Base-by-base conservation (phyloP, 768 basidiomycete genomes). In the Podaxis sp. region DNA sequence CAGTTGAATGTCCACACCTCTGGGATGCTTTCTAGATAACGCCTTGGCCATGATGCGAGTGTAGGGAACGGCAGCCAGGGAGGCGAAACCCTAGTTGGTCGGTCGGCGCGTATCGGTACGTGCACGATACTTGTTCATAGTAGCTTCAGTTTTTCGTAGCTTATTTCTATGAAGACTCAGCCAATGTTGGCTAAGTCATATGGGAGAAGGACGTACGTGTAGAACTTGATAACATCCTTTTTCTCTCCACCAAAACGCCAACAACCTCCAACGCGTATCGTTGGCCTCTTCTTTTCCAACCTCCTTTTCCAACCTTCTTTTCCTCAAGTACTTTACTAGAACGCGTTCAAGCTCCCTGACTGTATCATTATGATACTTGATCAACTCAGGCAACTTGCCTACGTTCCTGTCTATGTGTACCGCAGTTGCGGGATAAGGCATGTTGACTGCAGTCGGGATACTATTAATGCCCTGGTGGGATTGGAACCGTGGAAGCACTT, bases 71-170 rank as follows among this genome's bases (percentile, higher is more conserved):
- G 87, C 80, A 36, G 82, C 85, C 77, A 90, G 82, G 3, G 87
- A 89, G 0, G 87, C 89, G 69, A 92, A 91, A 0, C 90, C 90
- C 71, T 88, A 91, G 65, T 77, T 87, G 73, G 90, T 89, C 1
- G 89, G 77, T 72, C 79, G 83, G 58, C 76, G 82, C 21, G 71
- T 74, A 67, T 80, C 81, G 61, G 85, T 83, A 62, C 85, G 80
- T 27, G 76, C 73, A 5, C 91, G 84, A 64, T 82, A 83, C 53
- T 83, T 76, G 57, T 86, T 81, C 5, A 87, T 80, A 0, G 82
- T 79, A 5, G 74, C 73, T 65, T 89, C 86, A 6, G 84, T 82
- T 16, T 79, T 78, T 47, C 69, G 67, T 16, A 76, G 63, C 42
- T 72, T 71, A 11, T 66, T 62, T 5, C 73, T 76, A 38, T 5